A percentile compares a stretch with the other conserved stretches of the same genome.
These are phyloP conservation scores for Phytophthora sp. DNA, from an alignment of 352 stramenopile species.

Conservation along the genomic window DNA sequence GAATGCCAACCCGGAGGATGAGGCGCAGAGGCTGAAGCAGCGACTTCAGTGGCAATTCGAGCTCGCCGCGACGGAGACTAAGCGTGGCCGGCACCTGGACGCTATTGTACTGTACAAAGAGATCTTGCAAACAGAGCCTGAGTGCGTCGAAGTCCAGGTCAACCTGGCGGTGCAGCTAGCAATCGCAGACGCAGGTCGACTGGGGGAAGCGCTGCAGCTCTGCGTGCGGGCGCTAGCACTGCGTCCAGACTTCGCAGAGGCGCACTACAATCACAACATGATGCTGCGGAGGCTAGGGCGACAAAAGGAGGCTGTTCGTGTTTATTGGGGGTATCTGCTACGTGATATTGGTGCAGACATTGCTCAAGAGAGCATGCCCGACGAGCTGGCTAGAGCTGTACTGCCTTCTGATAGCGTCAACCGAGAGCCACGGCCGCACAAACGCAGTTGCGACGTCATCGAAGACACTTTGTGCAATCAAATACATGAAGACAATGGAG, in stretches of 20 bases:
- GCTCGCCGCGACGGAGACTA: slow-evolving; percentile 22
- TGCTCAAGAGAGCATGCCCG: slow-evolving; percentile 8
- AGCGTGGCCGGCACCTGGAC: slow-evolving; percentile 13
- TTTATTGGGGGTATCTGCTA: slow-evolving; percentile 69
- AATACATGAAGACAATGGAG: not conserved
- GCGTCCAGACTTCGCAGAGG: slow-evolving; percentile 38
- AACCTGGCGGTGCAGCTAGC: slow-evolving; percentile 65
- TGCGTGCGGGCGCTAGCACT: slow-evolving; percentile 45
- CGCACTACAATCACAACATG: slow-evolving; percentile 72
- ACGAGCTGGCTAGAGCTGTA: slow-evolving; percentile 55
- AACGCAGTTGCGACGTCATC: not conserved
- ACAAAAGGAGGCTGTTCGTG: slow-evolving; percentile 50
- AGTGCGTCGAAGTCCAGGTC: slow-evolving; percentile 50
- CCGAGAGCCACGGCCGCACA: not conserved
- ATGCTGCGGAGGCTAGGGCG: slow-evolving; percentile 54
- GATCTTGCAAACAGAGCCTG: slow-evolving; percentile 31
- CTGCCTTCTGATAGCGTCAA: not conserved
- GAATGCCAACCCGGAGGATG: slow-evolving; percentile 2
- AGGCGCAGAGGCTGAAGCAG: slow-evolving; percentile 1
- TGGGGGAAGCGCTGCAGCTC: slow-evolving; percentile 45
- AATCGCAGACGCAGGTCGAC: slow-evolving; percentile 28
- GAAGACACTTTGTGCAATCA: slow-evolving; percentile 7
- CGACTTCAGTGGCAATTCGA: slow-evolving; percentile 36
- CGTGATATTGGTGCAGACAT: slow-evolving; percentile 77
- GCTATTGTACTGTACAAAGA: slow-evolving; percentile 45